Evolutionary conservation across 2,329 filamentous ascomycete species (phyloP), one percentile per base, ranked within the genome.

Genomic region (Aspergillus caelatus): DNA sequence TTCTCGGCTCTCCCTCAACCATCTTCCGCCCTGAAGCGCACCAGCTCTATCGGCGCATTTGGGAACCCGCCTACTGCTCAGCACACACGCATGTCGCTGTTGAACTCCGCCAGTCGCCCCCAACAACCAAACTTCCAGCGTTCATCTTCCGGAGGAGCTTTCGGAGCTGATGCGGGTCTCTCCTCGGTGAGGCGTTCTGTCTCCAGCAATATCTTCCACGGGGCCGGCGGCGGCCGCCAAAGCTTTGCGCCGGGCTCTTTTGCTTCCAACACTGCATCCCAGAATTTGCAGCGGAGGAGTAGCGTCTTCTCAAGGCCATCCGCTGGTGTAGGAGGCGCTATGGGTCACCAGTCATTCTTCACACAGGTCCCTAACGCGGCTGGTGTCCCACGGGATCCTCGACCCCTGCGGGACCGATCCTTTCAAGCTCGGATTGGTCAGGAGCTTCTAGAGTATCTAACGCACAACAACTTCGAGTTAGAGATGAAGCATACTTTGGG

Each of bases 401-500:
- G 96, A 62, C 91, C 94, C 16, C 82, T 98, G 59, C 91, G 90
- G 74, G 93, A 98, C 74, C 85, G 91, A 43, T 85, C 86, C 26
- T 96, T 91, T 70, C 92, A 96, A 74, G 85, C 88, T 34, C 88
- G 90, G 62, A 94, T 99, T 77, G 92, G 91, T 9, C 91, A 95
- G 70, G 94, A 99, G 73, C 80, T 99, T 61, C 82, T 96, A 68
- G 95, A 99, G 69, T 99, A 96, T 75, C 85, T 99, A 74, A 89
- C 92, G 0, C 89, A 94, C 62, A 90, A 97, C 77, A 97, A 97
- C 75, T 99, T 98, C 73, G 95, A 99, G 79, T 89, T 97, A 85
- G 94, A 98, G 71, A 97, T 96, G 89, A 97, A 96, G 80, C 92
- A 98, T 77, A 90, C 89, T 1, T 83, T 99, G n/a, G 92, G 92